Evolutionary conservation across 306 rosid species (phyloP).

Genomic region (Acacia confusa): DNA sequence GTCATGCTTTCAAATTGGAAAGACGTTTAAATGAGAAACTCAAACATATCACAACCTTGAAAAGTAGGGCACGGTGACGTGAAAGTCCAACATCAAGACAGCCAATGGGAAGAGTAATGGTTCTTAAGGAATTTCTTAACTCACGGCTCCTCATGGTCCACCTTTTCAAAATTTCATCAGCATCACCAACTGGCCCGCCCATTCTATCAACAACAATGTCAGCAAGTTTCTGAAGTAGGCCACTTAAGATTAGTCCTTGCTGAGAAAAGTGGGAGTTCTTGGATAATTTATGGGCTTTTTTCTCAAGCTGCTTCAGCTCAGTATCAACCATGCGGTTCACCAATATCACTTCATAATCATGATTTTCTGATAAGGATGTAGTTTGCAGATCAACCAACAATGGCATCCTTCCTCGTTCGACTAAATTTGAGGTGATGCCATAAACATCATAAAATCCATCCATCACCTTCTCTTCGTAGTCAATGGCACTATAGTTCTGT

Average conservation of each 20-base stretch:
- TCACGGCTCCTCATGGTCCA: constrained; percentile 82
- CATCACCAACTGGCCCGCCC: constrained; percentile 94
- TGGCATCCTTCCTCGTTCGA: constrained; percentile 90
- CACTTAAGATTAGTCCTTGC: constrained; percentile 65
- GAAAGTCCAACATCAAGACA: constrained; percentile 94
- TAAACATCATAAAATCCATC: constrained; percentile 95
- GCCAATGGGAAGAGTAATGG: constrained; percentile 83
- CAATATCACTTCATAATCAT: constrained; percentile 78
- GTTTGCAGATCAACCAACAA: constrained; percentile 76
- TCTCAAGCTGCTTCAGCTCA: constrained; percentile 78
- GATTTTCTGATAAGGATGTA: constrained; percentile 55
- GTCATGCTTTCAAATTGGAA: constrained; percentile 8
- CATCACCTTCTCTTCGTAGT: constrained; percentile 82
- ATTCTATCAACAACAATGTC: constrained; percentile 85
- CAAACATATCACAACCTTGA: constrained; percentile 63
- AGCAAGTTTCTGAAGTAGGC: constrained; percentile 85
- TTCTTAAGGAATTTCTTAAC: constrained; percentile 58
- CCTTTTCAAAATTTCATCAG: constrained; percentile 71
- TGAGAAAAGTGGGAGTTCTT: constrained; percentile 55
- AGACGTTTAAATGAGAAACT: constrained; percentile 12
- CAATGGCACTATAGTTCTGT: constrained; percentile 90
- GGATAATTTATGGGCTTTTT: constrained; percentile 49
- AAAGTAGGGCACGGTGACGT: constrained; percentile 95
- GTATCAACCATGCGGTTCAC: constrained; percentile 70
- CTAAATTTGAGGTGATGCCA: constrained; percentile 59